Evolutionary conservation across 768 basidiomycete species (phyloP).

Genomic region (Termitomyces sp.): DNA sequence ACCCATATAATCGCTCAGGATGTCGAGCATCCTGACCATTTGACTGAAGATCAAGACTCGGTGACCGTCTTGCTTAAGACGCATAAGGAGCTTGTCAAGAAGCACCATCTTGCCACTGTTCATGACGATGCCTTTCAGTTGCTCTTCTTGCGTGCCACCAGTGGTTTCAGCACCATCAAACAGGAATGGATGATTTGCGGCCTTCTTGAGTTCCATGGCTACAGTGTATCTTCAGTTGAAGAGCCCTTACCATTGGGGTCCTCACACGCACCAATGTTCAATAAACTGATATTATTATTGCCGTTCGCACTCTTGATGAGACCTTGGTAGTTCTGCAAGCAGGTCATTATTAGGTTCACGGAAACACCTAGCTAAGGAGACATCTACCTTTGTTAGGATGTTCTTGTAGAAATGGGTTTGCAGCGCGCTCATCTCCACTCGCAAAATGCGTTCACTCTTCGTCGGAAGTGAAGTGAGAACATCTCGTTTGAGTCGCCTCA

Average conservation of each 20-base stretch:
- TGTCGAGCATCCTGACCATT: slow-evolving; percentile 99
- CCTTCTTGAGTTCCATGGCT: slow-evolving; percentile 99
- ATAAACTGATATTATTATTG: slow-evolving; percentile 86
- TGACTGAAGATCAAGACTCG: slow-evolving; percentile 98
- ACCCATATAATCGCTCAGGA: slow-evolving; percentile 94
- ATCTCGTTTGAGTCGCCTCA: slow-evolving; percentile 90
- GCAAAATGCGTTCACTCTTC: slow-evolving; percentile 95
- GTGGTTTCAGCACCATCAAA: slow-evolving; percentile 90
- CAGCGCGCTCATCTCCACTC: slow-evolving; percentile 95
- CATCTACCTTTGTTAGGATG: slow-evolving; percentile 78
- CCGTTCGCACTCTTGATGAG: slow-evolving; percentile 86
- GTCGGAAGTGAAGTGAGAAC: slow-evolving; percentile 94
- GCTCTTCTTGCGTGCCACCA: slow-evolving; percentile 65
- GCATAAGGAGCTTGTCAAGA: slow-evolving; percentile 91
- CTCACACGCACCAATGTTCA: slow-evolving; percentile 75
- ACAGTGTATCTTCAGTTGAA: slow-evolving; percentile 2
- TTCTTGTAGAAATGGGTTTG: slow-evolving; percentile 99
- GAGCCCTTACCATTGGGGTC: background rate
- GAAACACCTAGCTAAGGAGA: background rate
- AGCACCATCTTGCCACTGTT: slow-evolving; percentile 98
- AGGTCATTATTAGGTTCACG: background rate
- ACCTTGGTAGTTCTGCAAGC: slow-evolving; percentile 80
- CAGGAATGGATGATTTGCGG: slow-evolving; percentile 95
- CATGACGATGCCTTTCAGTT: slow-evolving; percentile 94
- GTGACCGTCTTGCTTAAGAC: slow-evolving; percentile 87